phyloP scores from a whole-genome alignment of 2,329 filamentous ascomycete genomes.

The Colletotrichum cuscutae region DNA sequence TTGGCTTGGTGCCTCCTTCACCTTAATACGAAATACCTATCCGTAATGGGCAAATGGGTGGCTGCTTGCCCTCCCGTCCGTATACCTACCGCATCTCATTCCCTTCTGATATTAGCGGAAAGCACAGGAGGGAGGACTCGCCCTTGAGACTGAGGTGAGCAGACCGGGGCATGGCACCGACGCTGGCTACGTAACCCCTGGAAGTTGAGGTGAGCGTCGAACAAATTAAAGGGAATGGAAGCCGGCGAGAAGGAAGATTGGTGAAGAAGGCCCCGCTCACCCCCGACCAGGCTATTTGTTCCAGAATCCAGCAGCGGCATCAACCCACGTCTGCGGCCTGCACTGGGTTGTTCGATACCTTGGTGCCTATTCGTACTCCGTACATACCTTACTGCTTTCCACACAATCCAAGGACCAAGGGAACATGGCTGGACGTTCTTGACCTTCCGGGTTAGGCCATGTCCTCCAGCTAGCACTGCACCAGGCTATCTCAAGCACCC shows the following conservation, averaged over 20 bases:
- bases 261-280: neutral
- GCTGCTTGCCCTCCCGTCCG: conserved; percentile 25
- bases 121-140: neutral
- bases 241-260: neutral
- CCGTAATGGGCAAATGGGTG: neutral
- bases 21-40: neutral
- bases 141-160: conserved; percentile 3
- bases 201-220: conserved; percentile 4
- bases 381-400: neutral
- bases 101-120: conserved; percentile 5
- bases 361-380: neutral
- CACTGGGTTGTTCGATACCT: neutral
- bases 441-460: conserved; percentile 11
- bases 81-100: conserved; percentile 19
- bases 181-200: conserved; percentile 10
- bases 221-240: neutral
- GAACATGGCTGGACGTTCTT: conserved; percentile 1
- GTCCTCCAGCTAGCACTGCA: conserved; percentile 6
- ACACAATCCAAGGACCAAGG: neutral
- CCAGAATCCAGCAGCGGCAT: neutral
- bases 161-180: conserved; percentile 9
- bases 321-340: neutral
- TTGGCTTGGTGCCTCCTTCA: conserved; percentile 8
- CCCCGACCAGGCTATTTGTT: neutral
- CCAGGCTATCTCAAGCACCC: conserved; percentile 16